Evolutionary conservation across 108 stramenopile genomes (phyloP).

Genomic region (Hondaea fermentalgiana): DNA sequence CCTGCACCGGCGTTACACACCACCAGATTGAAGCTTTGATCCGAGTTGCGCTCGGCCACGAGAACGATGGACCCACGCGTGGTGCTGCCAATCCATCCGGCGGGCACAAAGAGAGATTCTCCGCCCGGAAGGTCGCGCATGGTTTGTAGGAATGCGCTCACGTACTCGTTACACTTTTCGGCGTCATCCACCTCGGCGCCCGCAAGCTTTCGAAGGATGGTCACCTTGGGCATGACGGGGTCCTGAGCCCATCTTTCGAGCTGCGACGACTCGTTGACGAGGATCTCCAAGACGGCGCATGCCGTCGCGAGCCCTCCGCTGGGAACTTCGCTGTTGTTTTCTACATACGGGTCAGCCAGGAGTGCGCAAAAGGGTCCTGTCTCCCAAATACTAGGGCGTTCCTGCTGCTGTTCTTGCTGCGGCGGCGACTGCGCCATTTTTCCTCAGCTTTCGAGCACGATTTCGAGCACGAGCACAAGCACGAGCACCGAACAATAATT

Average conservation of each 20-base stretch:
- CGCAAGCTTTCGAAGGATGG: neutral
- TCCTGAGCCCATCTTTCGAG: neutral
- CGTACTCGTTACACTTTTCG: neutral
- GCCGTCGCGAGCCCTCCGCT: neutral
- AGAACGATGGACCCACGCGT: neutral
- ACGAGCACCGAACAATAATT: no score
- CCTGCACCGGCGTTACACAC: neutral
- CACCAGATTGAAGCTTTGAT: neutral
- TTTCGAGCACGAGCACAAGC: no score
- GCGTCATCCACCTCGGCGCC: neutral
- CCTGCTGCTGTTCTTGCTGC: neutral
- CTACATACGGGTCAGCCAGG: slow-evolving; percentile 2
- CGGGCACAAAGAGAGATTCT: neutral
- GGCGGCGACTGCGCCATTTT: neutral
- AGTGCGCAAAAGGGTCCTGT: neutral
- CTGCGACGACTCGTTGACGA: slow-evolving; percentile 1
- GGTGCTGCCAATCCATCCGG: slow-evolving; percentile 4
- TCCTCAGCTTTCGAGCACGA: neutral
- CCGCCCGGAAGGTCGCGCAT: neutral
- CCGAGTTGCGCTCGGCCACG: neutral
- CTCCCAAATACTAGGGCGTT: slow-evolving; percentile 7
- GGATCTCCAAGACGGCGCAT: neutral
- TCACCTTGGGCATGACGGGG: neutral
- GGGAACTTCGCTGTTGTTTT: neutral
- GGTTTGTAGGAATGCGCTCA: neutral